Base-by-base conservation (phyloP, 768 basidiomycete genomes). In the Macrolepiota fuliginosa region DNA sequence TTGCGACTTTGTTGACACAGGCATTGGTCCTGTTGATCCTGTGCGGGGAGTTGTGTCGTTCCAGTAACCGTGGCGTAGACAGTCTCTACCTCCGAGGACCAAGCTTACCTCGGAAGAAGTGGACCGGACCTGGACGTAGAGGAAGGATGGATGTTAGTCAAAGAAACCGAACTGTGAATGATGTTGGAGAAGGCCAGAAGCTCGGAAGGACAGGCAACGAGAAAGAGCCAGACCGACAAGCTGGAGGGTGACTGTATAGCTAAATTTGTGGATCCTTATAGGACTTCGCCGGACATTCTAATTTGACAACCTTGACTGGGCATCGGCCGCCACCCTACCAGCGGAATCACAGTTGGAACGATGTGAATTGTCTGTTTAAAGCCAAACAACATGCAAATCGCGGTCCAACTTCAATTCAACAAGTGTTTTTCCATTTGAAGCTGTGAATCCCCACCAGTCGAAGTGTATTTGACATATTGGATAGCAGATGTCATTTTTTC, bases 251-350 rank as follows among this genome's bases (percentile, higher is more conserved):
- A 63, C 51, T 62, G 58, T 56, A 64, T 66, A 62, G 56, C 52
- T 35, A 52, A 63, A 64, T 63, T 54, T 67, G 77, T 73, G 74
- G 74, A 76, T 77, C 77, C 70, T 68, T 77, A 73, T 72, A 71
- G 71, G 77, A 77, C 71, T 71, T 69, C 55, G 71, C 71, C 76
- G 76, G 75, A 76, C 76, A 77, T 77, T 76, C 72, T 72, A 76
- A 68, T 71, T 63, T 32, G 60, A 62, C 58, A 62, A 65, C 40
- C 39, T 56, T 57, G 58, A 57, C 59, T 61, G 53, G 57, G 58
- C 47, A 55, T 58, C 60, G 32, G 35, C 29, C 29, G 29, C 29
- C 29, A 32, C 29, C 29, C 29, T 32, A 32, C 29, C 29, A 32
- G 29, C 29, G 29, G 29, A 32, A 32, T 32, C 7, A 32, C 29